Base-by-base conservation (phyloP, 2,329 filamentous ascomycete species). In the Sarocladium oryzae region DNA sequence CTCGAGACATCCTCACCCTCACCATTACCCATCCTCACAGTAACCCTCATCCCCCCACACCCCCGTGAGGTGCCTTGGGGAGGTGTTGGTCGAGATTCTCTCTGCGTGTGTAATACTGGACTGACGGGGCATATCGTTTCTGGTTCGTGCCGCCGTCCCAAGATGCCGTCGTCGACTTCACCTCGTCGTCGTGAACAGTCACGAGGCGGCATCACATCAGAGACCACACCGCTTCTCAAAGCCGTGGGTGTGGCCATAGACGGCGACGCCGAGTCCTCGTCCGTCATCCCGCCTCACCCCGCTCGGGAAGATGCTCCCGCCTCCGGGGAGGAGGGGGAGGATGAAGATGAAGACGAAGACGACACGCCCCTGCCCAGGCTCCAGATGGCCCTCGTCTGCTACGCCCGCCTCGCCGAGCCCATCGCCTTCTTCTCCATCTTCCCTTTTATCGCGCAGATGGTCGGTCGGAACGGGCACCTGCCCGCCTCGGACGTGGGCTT, bases 351-450 rank as follows among this genome's bases (percentile, higher is more conserved):
- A 20, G 11, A 46, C 11, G 6, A 32, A 15, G 20, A 28, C 3
- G 11, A 32, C 6, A 11, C 70, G 52, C 75, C 78, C 1, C 63
- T 87, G 10, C 66, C 82, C n/a, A 73, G 69, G 55, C 50, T 63
- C n/a, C 88, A 92, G 63, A 82, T 93, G 50, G 65, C 85, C 28
- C 66, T 87, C 10, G 79, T 93, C 11, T 92, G 88, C 71, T 87
- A 83, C 62, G 82, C 84, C 2, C 81, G 87, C 5, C 62, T 88
- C 23, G 73, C 88, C 40, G 88, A 92, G 61, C 87, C 88, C 1
- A 77, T 91, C 36, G 85, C 86, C n/a, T 92, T 89, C 70, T 92
- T 91, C 71, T 82, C 77, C 63, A 89, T 92, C 63, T 87, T 92
- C 59, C 86, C 88, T 1, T 92, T 87, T 67, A 79, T 93, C 66